Percentiles rank a stretch among this genome's conserved stretches.
Conservation (phyloP, 1,139 yeast species). For the Pichia sp. region DNA sequence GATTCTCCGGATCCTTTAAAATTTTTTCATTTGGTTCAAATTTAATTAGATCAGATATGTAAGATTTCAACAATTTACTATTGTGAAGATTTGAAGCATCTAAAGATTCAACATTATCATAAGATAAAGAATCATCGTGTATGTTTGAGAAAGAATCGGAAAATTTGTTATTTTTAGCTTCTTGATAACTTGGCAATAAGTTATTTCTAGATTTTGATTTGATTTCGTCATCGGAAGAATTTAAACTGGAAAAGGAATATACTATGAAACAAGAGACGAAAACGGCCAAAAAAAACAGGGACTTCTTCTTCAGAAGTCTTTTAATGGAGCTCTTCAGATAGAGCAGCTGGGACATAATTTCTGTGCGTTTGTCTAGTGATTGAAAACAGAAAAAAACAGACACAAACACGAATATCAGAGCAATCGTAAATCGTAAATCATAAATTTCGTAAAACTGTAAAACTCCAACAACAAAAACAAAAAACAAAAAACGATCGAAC, state of each 20-base stretch:
- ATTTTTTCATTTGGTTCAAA: constrained; percentile 1
- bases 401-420: background rate
- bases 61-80: constrained; percentile 2
- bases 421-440: background rate
- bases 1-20: constrained; percentile 2
- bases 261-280: background rate
- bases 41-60: background rate
- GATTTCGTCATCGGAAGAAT: background rate
- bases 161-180: background rate
- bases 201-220: background rate
- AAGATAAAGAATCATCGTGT: background rate
- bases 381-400: background rate
- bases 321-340: background rate
- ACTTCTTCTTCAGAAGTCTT: background rate
- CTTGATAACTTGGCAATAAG: background rate
- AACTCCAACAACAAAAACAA: background rate
- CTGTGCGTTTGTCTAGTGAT: background rate
- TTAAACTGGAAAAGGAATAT: background rate
- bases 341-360: background rate
- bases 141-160: background rate
- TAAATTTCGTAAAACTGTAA: background rate
- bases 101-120: background rate
- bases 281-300: background rate
- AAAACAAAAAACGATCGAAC: background rate
- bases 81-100: background rate